Evolutionary conservation across 306 rosid genomes (phyloP), one percentile per base, ranked within the genome.

Genomic region (Pachyrhizus erosus): DNA sequence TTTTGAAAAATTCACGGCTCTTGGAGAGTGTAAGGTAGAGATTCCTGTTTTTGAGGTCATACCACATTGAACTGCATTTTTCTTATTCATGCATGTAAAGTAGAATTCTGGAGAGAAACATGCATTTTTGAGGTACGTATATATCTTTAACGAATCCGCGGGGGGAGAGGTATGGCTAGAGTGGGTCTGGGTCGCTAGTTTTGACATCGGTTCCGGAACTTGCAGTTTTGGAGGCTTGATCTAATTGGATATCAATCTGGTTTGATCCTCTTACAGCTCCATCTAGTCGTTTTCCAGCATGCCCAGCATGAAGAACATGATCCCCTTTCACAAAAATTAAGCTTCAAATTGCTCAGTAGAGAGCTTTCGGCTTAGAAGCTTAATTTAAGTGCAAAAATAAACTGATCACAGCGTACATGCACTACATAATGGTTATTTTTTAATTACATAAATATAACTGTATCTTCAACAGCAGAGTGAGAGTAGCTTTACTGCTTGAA

Each of bases 1-100:
- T 76, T 45, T 62, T 51, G 0, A 12, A 20, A 33, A 74, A 33
- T 33, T 74, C 18, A 34, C 37, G 5, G 9, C 8, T 74, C 49
- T 1, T 73, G 52, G 8, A 6, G 20, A 34, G 8, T 2, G 34
- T 4, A 29, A 52, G 29, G n/a, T 20, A 73, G 20, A 20, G 24
- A 55, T 21, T 39, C 31, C 17, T 13, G 70, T 68, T 75, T 68
- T 40, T 70, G n/a, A n/a, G n/a, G n/a, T n/a, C n/a, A n/a, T n/a
- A n/a, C n/a, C 29, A 3, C 26, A 68, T 68, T 68, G 13, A 43
- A 42, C 75, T 70, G 37, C 57, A 5, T 43, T 70, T 69, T 70
- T 42, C 1, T 17, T 39, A 40, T 68, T 18, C 52, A 4, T 68
- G 52, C 46, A 20, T 39, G 23, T 40, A 5, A 40, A 20, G 52